Evolutionary conservation across 1,284 basidiomycete genomes (phyloP), one percentile per base, ranked within the genome.

Genomic region (Cryptococcus jaspeensis): DNA sequence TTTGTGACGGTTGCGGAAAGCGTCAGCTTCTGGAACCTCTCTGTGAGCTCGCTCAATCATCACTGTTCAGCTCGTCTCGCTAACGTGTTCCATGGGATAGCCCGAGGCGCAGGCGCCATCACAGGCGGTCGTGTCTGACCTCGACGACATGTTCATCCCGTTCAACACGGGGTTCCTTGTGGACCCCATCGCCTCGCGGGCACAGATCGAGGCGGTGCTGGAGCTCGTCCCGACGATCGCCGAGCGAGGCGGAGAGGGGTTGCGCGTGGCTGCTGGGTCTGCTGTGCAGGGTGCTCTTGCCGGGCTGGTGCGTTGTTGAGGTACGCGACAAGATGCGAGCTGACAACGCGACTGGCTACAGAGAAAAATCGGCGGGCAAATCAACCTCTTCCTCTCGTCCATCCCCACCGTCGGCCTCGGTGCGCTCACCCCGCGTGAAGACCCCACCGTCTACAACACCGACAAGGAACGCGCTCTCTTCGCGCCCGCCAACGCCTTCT

Each of bases 91-190:
- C n/a, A 12, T 20, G 51, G 36, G 22, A 8, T 61, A 86, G 89
- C 81, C 85, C 71, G 75, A 74, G 55, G 73, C 81, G 37, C 82
- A 85, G 58, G 78, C 82, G 60, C 84, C 87, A 1, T 83, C 85
- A 51, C 89, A 96, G 82, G 81, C 95, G 41, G 85, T 99, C 42
- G 85, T 98, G 6, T 81, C 89, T 0, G 96, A 99, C 71, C 80
- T 98, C 37, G 81, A 94, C 23, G 96, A 99, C 65, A 87, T 93
- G 28, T 99, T 95, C 74, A 78, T 91, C 2, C 96, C 96, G 0
- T 78, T 94, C 37, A 82, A 81, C 37, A 80, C 82, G 12, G 88
- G 88, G 1, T 81, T 96, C 45, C 88, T 98, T 58, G 92, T 89
- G 7, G 85, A 92, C 63, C 88, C 92, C 1, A 71, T 75, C 58